Conservation (phyloP, 441 rosid genomes). For the Omphalea diandra region DNA sequence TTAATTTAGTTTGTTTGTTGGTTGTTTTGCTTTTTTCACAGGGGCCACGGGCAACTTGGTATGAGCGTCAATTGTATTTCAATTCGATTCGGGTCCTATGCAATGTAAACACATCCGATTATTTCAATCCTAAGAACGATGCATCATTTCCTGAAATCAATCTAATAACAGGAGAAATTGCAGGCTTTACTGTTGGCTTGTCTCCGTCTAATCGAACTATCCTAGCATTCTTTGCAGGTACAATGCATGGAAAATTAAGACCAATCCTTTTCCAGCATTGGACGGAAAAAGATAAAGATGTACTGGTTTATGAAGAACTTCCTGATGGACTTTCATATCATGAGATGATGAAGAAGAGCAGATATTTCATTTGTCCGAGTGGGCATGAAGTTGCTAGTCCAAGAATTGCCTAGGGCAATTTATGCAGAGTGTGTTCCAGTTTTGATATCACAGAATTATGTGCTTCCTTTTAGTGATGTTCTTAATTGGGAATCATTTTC, state of each 20-base stretch:
- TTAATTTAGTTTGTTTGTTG: too few species aligned
- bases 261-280: conserved; percentile 47
- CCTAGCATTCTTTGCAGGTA: conserved; percentile 63
- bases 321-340: conserved; percentile 37
- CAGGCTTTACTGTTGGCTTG: conserved; percentile 30
- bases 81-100: conserved; percentile 59
- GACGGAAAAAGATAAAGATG: conserved; percentile 51
- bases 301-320: conserved; percentile 46
- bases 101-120: conserved; percentile 63
- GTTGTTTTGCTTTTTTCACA: too few species aligned
- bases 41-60: conserved; percentile 37
- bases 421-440: conserved; percentile 63
- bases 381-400: too few species aligned
- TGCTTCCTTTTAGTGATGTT: too few species aligned
- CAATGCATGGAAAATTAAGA: conserved; percentile 52
- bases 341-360: conserved; percentile 48
- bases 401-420: conserved; percentile 57
- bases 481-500: conserved; percentile 54
- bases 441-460: conserved; percentile 47
- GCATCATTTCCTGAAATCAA: conserved; percentile 61
- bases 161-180: conserved; percentile 39
- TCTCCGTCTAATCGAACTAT: conserved; percentile 29
- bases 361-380: conserved; percentile 61
- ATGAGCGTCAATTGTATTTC: conserved; percentile 35
- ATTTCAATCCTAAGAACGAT: conserved; percentile 56